Conservation (phyloP, 352 stramenopile species). For the Phytophthora syringae region DNA sequence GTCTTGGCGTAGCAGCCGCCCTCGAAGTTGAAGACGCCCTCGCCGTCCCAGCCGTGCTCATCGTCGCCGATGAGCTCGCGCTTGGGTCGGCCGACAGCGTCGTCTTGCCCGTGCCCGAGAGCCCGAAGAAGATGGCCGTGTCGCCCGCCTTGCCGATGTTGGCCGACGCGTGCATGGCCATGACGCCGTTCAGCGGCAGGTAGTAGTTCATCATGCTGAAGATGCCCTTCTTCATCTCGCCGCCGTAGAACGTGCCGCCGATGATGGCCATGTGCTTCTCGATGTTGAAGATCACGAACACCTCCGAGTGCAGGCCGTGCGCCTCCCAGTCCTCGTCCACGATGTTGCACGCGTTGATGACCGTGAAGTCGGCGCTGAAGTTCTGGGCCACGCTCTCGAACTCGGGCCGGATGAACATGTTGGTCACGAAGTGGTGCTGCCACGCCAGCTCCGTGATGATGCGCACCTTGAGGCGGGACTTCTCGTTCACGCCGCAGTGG, state of each 20-base stretch:
- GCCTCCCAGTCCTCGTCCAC: constrained; percentile 95
- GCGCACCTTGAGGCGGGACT: constrained; percentile 94
- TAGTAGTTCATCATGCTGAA: constrained; percentile 99
- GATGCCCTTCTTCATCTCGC: constrained; percentile 99
- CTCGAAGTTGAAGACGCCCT: constrained; percentile 99
- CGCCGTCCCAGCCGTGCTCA: constrained; percentile 98
- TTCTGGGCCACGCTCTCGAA: constrained; percentile 85
- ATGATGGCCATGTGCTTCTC: constrained; percentile 96
- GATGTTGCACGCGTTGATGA: constrained; percentile 97
- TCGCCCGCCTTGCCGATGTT: constrained; percentile 97
- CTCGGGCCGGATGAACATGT: constrained; percentile 95
- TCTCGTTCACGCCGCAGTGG: constrained; percentile 94
- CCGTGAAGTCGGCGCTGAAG: constrained; percentile 97
- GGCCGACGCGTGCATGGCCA: constrained; percentile 98
- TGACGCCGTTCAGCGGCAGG: constrained; percentile 94
- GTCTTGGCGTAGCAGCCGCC: constrained; percentile 99
- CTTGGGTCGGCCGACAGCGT: constrained; percentile 92
- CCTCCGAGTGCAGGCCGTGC: constrained; percentile 95
- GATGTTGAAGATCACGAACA: constrained; percentile 97
- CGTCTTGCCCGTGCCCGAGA: constrained; percentile 93
- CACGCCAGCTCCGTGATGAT: constrained; percentile 98
- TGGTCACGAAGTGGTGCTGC: constrained; percentile 98
- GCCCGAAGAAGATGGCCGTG: constrained; percentile 98
- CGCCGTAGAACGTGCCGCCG: constrained; percentile 96
- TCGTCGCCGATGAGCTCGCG: constrained; percentile 81